Conservation (phyloP, 78 protist genomes). For the Bodo saltans region DNA sequence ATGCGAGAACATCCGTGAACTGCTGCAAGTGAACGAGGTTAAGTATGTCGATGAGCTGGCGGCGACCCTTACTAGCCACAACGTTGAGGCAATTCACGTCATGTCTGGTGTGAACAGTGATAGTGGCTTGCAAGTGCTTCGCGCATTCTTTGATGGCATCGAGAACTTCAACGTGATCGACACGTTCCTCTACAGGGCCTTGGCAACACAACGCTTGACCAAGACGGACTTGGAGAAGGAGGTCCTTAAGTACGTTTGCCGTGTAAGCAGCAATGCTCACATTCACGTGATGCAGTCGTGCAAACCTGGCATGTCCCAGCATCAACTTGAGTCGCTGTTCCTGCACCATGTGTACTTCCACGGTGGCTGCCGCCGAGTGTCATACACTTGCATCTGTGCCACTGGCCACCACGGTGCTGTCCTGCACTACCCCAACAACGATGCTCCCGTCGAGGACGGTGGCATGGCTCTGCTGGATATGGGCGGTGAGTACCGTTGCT, state of each 20-base stretch:
- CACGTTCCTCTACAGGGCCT: neutral
- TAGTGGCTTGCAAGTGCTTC: neutral
- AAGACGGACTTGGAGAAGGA: slow-evolving; percentile 41
- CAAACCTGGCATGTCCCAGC: slow-evolving; percentile 3
- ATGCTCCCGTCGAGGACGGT: neutral
- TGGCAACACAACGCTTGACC: slow-evolving; percentile 23
- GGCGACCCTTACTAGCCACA: neutral
- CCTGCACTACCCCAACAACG: slow-evolving; percentile 37
- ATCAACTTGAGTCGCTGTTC: slow-evolving; percentile 17
- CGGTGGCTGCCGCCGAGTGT: slow-evolving; percentile 16
- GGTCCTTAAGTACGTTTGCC: neutral
- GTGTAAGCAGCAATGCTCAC: slow-evolving; percentile 38
- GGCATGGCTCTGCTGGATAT: slow-evolving; percentile 45
- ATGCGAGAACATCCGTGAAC: neutral
- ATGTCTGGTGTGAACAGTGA: slow-evolving; percentile 9
- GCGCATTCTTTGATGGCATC: slow-evolving; percentile 1
- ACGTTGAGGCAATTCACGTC: neutral
- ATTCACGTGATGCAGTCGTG: slow-evolving; percentile 22
- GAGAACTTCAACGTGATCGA: neutral
- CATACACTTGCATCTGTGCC: slow-evolving; percentile 18
- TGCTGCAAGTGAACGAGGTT: neutral
- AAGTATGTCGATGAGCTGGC: neutral
- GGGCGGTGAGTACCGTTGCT: slow-evolving; percentile 52
- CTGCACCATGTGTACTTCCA: slow-evolving; percentile 6
- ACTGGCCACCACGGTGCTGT: slow-evolving; percentile 6